Evolutionary conservation across 1,284 basidiomycete species (phyloP).

Genomic region (Trametes polyzona): DNA sequence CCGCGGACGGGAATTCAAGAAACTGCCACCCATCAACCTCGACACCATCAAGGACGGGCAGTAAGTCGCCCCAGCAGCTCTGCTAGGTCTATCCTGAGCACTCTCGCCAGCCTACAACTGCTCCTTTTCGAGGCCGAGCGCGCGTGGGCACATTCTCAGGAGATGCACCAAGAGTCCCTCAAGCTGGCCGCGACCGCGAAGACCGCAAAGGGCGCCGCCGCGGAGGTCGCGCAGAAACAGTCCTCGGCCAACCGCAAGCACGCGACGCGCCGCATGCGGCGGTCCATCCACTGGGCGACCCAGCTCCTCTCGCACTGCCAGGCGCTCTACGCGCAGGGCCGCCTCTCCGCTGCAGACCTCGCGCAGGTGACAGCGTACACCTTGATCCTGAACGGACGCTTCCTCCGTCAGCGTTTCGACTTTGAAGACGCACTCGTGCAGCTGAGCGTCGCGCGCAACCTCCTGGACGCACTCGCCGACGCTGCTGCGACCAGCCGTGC

Average conservation of each 20-base stretch:
- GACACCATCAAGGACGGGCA: conserved; percentile 79
- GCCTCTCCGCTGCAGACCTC: conserved; percentile 59
- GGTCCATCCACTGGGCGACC: conserved; percentile 83
- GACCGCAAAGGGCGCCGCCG: conserved; percentile 44
- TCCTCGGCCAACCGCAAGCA: conserved; percentile 69
- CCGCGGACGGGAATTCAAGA: conserved; percentile 89
- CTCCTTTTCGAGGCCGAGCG: conserved; percentile 89
- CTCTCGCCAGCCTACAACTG: conserved; percentile 71
- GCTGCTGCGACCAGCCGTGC: conserved; percentile 81
- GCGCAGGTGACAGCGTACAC: conserved; percentile 71
- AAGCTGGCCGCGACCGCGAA: conserved; percentile 43
- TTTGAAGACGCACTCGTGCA: conserved; percentile 82
- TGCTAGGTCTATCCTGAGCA: neutral
- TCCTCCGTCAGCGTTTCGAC: conserved; percentile 72
- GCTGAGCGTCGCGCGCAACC: conserved; percentile 75
- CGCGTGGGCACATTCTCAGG: conserved; percentile 90
- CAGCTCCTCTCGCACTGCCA: conserved; percentile 79
- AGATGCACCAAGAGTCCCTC: conserved; percentile 63
- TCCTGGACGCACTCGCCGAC: conserved; percentile 76
- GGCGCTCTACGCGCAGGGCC: conserved; percentile 56
- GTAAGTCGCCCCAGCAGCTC: conserved; percentile 51
- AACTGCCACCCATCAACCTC: conserved; percentile 63
- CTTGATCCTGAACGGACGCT: conserved; percentile 74
- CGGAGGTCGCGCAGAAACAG: conserved; percentile 40
- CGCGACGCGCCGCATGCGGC: conserved; percentile 82